A percentile compares a stretch with the other conserved stretches of the same genome.
Conservation (phyloP, 2,329 filamentous ascomycete genomes). For the Scedosporium minutisporum region DNA sequence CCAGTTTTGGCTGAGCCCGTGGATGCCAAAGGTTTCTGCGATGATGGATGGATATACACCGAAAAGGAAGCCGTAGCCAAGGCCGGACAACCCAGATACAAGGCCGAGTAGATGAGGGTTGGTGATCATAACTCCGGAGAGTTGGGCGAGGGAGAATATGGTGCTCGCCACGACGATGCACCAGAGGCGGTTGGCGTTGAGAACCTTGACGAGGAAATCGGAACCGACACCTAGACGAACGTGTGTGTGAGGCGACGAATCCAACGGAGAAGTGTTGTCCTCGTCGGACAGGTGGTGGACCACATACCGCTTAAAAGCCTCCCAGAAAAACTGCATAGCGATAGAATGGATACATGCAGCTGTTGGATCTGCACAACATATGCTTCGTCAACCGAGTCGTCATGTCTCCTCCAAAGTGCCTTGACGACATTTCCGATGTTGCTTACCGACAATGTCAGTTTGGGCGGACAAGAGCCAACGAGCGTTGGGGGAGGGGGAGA, state of each 20-base stretch:
- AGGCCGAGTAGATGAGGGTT: conserved; percentile 69
- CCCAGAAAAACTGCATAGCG: conserved; percentile 74
- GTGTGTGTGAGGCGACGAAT: conserved; percentile 10
- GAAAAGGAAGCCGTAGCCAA: conserved; percentile 89
- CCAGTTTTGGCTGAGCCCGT: conserved; percentile 90
- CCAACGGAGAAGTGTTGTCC: not conserved
- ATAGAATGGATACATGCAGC: conserved; percentile 91
- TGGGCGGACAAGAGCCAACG: not conserved
- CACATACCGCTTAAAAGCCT: conserved; percentile 63
- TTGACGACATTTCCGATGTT: conserved; percentile 90
- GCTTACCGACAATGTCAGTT: conserved; percentile 32
- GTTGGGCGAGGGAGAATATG: conserved; percentile 71
- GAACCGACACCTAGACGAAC: conserved; percentile 63
- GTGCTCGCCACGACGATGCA: conserved; percentile 69
- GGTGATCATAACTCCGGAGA: conserved; percentile 63
- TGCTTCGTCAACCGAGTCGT: conserved; percentile 58
- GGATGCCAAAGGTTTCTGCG: conserved; percentile 83
- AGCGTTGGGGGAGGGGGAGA: not conserved
- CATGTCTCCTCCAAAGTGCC: conserved; percentile 80
- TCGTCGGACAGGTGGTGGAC: not conserved
- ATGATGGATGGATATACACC: conserved; percentile 86
- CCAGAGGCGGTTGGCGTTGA: conserved; percentile 80
- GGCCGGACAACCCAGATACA: conserved; percentile 73
- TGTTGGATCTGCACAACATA: conserved; percentile 77
- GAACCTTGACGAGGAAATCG: conserved; percentile 75